These are phyloP conservation scores for Perkinsus chesapeaki DNA, from an alignment of 169 alveolate genomes.

Conservation along the genomic window DNA sequence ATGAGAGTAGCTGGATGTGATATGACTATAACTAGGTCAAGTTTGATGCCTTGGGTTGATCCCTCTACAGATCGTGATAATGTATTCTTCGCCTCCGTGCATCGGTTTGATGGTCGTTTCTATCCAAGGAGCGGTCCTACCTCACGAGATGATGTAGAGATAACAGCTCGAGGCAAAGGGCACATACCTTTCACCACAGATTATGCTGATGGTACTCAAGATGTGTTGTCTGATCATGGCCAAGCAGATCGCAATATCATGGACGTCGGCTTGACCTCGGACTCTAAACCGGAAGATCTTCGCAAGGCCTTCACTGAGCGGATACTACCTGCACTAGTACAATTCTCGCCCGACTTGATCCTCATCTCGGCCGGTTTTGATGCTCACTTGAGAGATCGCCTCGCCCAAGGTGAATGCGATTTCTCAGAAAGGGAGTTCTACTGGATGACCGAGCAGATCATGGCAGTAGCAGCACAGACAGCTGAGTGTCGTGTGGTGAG, in stretches of 20 bases:
- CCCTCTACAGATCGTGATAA: slow-evolving; percentile 51
- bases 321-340: slow-evolving; percentile 1
- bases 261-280: background rate
- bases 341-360: slow-evolving; percentile 50
- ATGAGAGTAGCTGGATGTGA: background rate
- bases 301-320: background rate
- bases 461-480: slow-evolving; percentile 79
- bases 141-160: background rate
- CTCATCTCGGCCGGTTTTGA: slow-evolving; percentile 97
- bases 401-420: slow-evolving; percentile 75
- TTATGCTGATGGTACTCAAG: background rate
- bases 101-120: slow-evolving; percentile 60
- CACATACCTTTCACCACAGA: background rate
- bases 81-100: slow-evolving; percentile 66
- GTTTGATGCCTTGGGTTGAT: slow-evolving; percentile 27
- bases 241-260: background rate
- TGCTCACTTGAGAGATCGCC: slow-evolving; percentile 88
- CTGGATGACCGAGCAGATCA: slow-evolving; percentile 85
- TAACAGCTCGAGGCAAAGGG: background rate
- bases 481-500: slow-evolving; percentile 89
- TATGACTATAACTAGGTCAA: background rate
- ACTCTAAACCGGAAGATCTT: background rate
- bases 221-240: background rate
- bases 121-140: slow-evolving; percentile 71
- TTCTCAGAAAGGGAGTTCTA: slow-evolving; percentile 85